phyloP scores from a whole-genome alignment of 1,284 basidiomycete genomes.

The Apiotrichum gracile region DNA sequence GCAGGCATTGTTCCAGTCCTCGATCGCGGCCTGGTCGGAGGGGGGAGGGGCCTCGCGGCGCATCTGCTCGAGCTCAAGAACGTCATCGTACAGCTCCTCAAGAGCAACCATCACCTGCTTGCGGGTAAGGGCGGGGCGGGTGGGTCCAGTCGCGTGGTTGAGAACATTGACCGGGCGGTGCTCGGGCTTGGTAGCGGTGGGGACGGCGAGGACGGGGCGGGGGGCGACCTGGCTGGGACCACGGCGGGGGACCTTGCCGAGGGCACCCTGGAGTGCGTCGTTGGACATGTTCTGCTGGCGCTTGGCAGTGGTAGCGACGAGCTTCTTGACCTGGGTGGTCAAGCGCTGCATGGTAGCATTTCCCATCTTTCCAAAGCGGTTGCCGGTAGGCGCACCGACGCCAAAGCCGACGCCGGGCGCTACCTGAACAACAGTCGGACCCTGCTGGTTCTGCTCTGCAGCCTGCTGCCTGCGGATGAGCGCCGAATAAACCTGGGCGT shows the following conservation, averaged over 20 bases:
- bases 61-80: conserved; percentile 79
- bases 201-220: conserved; percentile 84
- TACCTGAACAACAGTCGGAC: conserved; percentile 74
- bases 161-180: conserved; percentile 44
- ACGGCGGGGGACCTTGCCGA: conserved; percentile 82
- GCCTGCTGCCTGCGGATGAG: conserved; percentile 65
- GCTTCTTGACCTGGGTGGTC: conserved; percentile 93
- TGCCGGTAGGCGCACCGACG: conserved; percentile 58
- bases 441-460: conserved; percentile 29
- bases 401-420: conserved; percentile 68
- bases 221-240: conserved; percentile 62
- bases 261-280: conserved; percentile 75
- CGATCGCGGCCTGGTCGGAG: conserved; percentile 53
- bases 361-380: conserved; percentile 65
- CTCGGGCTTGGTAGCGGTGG: conserved; percentile 48
- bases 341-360: conserved; percentile 77
- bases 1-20: conserved; percentile 58
- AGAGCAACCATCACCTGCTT: conserved; percentile 73
- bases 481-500: conserved; percentile 91
- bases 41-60: conserved; percentile 66
- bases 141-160: conserved; percentile 34
- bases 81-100: conserved; percentile 79
- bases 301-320: conserved; percentile 85
- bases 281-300: conserved; percentile 61
- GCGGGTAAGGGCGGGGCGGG: conserved; percentile 65